Percentiles rank a stretch among this genome's conserved stretches.
Evolutionary conservation across 768 basidiomycete genomes (phyloP).

Genomic region (Pilatotrama ljubarskyi): DNA sequence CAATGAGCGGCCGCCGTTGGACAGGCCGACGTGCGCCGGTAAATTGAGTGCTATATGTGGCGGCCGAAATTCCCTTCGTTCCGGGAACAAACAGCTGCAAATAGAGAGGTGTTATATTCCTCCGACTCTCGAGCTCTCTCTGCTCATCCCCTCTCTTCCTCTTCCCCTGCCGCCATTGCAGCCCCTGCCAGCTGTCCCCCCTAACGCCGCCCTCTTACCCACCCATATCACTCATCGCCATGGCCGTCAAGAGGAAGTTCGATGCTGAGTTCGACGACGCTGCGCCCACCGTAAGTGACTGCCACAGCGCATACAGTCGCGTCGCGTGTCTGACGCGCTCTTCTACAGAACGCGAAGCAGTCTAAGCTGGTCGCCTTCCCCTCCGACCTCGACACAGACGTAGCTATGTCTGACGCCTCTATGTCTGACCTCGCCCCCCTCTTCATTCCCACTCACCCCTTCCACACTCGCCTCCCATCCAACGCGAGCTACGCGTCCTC

Average conservation of each 20-base stretch:
- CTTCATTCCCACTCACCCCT: conserved; percentile 44
- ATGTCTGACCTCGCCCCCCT: conserved; percentile 58
- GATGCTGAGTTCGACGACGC: conserved; percentile 53
- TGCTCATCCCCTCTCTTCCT: conserved; percentile 19
- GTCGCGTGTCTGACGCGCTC: conserved; percentile 25
- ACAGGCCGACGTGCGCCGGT: conserved; percentile 24
- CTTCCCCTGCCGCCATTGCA: neutral
- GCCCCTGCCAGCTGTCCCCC: conserved; percentile 4
- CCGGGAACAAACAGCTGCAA: conserved; percentile 19
- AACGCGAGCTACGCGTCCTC: conserved; percentile 58
- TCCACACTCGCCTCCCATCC: conserved; percentile 65
- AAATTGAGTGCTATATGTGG: conserved; percentile 17
- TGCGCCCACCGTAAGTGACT: conserved; percentile 35
- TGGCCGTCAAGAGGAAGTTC: conserved; percentile 80
- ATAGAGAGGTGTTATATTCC: conserved; percentile 22
- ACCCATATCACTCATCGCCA: conserved; percentile 30
- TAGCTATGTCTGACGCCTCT: conserved; percentile 63
- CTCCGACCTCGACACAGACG: conserved; percentile 56
- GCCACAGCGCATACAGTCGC: conserved; percentile 11
- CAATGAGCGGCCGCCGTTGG: conserved; percentile 13
- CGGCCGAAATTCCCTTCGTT: conserved; percentile 15
- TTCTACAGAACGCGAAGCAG: conserved; percentile 59
- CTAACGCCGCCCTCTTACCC: neutral
- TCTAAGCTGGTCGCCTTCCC: conserved; percentile 77
- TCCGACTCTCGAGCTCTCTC: conserved; percentile 11